These are phyloP conservation scores for Cladosporium sphaerospermum DNA, from an alignment of 2,329 filamentous ascomycete species.

Conservation along the genomic window DNA sequence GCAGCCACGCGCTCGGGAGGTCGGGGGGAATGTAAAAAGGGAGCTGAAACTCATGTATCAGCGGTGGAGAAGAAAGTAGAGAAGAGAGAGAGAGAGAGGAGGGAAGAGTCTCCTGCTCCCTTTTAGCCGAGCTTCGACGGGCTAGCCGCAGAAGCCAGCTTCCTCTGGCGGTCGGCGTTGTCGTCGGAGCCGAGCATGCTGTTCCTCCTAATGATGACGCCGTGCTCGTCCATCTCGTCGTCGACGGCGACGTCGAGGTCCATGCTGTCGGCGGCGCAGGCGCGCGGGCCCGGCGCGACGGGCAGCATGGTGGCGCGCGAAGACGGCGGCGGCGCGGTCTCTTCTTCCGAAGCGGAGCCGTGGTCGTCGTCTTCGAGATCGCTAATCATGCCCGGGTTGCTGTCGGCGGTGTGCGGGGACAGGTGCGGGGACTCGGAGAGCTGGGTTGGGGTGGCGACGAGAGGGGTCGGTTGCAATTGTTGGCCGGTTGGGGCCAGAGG, in stretches of 20 bases:
- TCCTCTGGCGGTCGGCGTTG: not conserved
- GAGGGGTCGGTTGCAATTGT: not conserved
- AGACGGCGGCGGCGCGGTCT: constrained; percentile 11
- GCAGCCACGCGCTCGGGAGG: not conserved
- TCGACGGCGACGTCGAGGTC: constrained; percentile 31
- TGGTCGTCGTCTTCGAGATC: constrained; percentile 47
- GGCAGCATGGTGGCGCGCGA: constrained; percentile 22
- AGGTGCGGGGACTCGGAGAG: constrained; percentile 21
- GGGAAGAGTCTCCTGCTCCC: too few relatives aligned
- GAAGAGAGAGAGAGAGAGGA: not conserved
- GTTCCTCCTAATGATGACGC: constrained; percentile 30
- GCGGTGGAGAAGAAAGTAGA: not conserved
- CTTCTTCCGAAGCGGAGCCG: constrained; percentile 20
- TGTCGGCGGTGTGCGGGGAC: constrained; percentile 43
- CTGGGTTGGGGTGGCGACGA: constrained; percentile 4
- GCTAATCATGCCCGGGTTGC: constrained; percentile 44
- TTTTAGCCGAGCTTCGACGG: constrained; percentile 9
- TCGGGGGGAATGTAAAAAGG: too few relatives aligned
- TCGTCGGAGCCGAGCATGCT: constrained; percentile 24
- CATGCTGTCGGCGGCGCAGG: constrained; percentile 31
- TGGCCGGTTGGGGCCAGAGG: constrained; percentile 22
- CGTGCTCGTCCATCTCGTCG: constrained; percentile 30
- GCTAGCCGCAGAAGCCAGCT: constrained; percentile 8
- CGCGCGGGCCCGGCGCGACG: constrained; percentile 19
- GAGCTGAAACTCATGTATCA: not conserved